Base-by-base conservation (phyloP, 345 rosid genomes). In the Psidium friedrichsthalianum region DNA sequence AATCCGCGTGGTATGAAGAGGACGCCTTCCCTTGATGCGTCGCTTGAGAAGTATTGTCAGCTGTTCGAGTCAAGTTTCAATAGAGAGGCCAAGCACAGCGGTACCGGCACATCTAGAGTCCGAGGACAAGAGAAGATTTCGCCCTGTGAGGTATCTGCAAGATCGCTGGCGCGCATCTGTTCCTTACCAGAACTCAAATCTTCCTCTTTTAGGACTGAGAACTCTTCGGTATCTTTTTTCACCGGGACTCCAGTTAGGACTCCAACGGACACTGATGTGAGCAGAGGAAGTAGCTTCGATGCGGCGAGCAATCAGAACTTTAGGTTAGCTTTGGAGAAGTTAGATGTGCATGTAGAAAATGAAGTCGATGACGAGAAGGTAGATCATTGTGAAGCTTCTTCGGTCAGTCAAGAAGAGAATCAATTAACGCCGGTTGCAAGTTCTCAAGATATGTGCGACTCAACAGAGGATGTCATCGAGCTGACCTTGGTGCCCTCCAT, bases 181-280 rank as follows among this genome's bases (percentile, higher is more conserved):
- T 96, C 98, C 10, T 93, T 83, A 61, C 98, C 98, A 61, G 93
- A 96, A 55, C 89, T 96, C 59, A 86, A 88, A 82, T 91, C 88
- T 83, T 88, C 84, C 44, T 55, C 51, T 61, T 83, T 84, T 76
- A 82, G 52, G 14, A 29, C 76, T 40, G 90, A 88, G 25, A 91
- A 82, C 22, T 83, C 85, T 59, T 55, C 90, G 53, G 90, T 87
- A 42, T 87, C 89, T 6, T 83, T 87, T 36, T 51, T 91, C 82
- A 29, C 82, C 8, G 87, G 85, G 86, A 86, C 74, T 56, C 87
- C 86, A 22, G 56, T 47, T 55, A 85, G 85, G 74, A 61, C 82
- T 32, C 69, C 32, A 2, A 11, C 6, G 18, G 55, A 64, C 47
- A 56, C 36, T 25, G 18, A n/a, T 55, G 40, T 40, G 12, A 85